Conservation (phyloP, 139 green algal species). For the Micractinium sp. region DNA sequence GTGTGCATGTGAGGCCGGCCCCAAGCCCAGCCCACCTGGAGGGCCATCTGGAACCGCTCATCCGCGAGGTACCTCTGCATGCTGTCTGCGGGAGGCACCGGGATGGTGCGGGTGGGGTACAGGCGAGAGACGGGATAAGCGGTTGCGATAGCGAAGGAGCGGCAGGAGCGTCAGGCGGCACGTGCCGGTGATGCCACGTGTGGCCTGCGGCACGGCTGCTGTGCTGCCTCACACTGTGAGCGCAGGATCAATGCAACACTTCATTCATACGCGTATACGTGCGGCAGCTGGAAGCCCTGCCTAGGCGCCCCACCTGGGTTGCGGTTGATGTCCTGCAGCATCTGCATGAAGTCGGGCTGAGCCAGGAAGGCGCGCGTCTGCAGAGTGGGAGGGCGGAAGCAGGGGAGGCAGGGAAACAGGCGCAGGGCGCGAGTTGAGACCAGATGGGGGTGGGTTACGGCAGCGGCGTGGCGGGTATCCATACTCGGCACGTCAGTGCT, state of each 20-base stretch:
- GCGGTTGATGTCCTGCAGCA: conserved; percentile 86
- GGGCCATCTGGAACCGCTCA: conserved; percentile 73
- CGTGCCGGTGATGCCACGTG: too few relatives aligned
- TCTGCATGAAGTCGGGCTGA: conserved; percentile 93
- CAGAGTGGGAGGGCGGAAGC: not conserved
- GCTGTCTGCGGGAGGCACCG: conserved; percentile 8
- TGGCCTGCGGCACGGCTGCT: too few relatives aligned
- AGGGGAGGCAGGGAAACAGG: not conserved
- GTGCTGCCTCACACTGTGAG: too few relatives aligned
- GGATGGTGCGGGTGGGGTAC: not conserved
- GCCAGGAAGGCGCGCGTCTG: conserved; percentile 75
- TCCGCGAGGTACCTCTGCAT: conserved; percentile 77
- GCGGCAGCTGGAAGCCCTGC: not conserved
- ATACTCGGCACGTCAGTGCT: too few relatives aligned
- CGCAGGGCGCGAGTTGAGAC: not conserved
- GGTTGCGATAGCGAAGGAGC: not conserved
- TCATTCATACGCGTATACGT: too few relatives aligned
- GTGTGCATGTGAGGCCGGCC: too few relatives aligned
- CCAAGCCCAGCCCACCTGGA: conserved; percentile 47
- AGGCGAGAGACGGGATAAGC: not conserved
- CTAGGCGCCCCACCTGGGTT: conserved; percentile 1
- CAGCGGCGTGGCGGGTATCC: too few relatives aligned
- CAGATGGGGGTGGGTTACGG: not conserved
- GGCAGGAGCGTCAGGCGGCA: too few relatives aligned
- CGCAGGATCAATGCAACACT: too few relatives aligned